phyloP scores from a whole-genome alignment of 805 yeast species.

The Starmerella powellii region DNA sequence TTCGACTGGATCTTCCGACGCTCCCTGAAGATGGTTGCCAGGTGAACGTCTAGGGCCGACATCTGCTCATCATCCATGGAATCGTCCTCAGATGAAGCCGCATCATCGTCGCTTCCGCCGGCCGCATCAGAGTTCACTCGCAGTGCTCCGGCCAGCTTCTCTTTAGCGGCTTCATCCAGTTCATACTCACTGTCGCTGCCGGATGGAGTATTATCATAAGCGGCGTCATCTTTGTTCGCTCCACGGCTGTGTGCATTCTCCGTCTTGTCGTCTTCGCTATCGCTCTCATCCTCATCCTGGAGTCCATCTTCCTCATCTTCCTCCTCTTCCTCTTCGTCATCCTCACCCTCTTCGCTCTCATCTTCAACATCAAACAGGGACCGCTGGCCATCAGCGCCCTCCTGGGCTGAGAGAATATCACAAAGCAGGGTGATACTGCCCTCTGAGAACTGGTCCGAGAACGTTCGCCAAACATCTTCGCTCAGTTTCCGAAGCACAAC shows the following conservation, averaged over 20 bases:
- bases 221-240: background rate
- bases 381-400: conserved; percentile 70
- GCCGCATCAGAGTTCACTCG: conserved; percentile 9
- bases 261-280: conserved; percentile 14
- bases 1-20: conserved; percentile 54
- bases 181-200: conserved; percentile 5
- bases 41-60: conserved; percentile 83
- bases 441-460: conserved; percentile 36
- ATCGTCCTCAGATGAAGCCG: conserved; percentile 40
- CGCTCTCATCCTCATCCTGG: conserved; percentile 20
- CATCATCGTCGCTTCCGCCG: conserved; percentile 31
- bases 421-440: conserved; percentile 39
- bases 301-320: conserved; percentile 25
- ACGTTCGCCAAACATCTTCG: conserved; percentile 44
- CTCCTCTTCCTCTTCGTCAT: conserved; percentile 34
- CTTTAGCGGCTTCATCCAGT: conserved; percentile 21
- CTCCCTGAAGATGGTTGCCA: conserved; percentile 73
- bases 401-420: conserved; percentile 52
- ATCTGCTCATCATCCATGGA: conserved; percentile 93
- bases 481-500: conserved; percentile 47
- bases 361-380: conserved; percentile 57
- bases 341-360: conserved; percentile 31
- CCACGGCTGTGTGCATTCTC: background rate
- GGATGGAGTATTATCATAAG: no score
- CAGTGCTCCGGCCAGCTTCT: conserved; percentile 17